Evolutionary conservation across 1,139 yeast genomes (phyloP).

Genomic region (Kodamaea plutei): DNA sequence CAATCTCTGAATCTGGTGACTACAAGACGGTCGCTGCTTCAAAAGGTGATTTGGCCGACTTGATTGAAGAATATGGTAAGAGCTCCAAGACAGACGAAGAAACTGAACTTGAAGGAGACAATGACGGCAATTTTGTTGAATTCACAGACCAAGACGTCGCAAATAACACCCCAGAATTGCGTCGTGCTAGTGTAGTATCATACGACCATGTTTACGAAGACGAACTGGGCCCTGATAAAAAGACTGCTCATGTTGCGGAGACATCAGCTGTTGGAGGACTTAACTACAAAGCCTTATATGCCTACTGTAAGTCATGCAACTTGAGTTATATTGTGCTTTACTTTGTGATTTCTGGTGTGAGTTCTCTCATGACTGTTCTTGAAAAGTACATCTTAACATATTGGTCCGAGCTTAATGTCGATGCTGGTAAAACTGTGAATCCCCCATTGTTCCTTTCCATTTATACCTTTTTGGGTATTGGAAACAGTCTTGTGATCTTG

Average conservation of each 20-base stretch:
- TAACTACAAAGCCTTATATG: slow-evolving; percentile 28
- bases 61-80: slow-evolving; percentile 25
- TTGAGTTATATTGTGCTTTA: slow-evolving; percentile 25
- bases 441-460: slow-evolving; percentile 23
- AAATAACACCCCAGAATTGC: no score
- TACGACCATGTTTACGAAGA: slow-evolving; percentile 20
- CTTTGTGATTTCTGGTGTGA: slow-evolving; percentile 18
- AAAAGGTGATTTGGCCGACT: slow-evolving; percentile 20
- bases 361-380: slow-evolving; percentile 21
- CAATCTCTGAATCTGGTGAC: slow-evolving; percentile 17
- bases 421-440: slow-evolving; percentile 21
- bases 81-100: slow-evolving; percentile 10
- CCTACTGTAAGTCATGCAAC: slow-evolving; percentile 36
- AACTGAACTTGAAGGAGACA: slow-evolving; percentile 2
- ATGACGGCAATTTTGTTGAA: no score
- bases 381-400: slow-evolving; percentile 32
- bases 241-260: slow-evolving; percentile 30
- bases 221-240: slow-evolving; percentile 16
- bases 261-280: slow-evolving; percentile 29
- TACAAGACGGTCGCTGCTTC: slow-evolving; percentile 13
- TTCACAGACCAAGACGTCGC: not conserved
- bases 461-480: slow-evolving; percentile 26
- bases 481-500: slow-evolving; percentile 25
- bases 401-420: slow-evolving; percentile 36
- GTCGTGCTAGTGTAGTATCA: slow-evolving; percentile 21